Conservation (phyloP, 148 eudicot species). For the Vaccinium corymbosum region DNA sequence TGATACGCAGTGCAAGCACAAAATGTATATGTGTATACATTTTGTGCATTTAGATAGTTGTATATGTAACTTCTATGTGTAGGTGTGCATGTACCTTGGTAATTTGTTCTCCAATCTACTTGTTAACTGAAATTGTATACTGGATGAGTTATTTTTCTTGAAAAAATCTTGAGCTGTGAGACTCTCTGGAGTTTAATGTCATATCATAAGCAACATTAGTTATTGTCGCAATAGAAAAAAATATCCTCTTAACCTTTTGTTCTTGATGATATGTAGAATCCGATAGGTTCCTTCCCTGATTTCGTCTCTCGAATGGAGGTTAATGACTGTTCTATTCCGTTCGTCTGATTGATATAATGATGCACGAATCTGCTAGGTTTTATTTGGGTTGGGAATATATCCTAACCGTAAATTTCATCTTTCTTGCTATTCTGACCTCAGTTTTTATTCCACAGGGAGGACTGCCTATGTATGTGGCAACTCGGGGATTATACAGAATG, state of each 20-base stretch:
- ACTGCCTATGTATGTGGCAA: constrained; percentile 93
- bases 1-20: neutral
- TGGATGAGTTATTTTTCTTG: neutral
- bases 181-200: neutral
- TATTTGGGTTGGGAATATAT: neutral
- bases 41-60: neutral
- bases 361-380: neutral
- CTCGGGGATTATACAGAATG: constrained; percentile 83
- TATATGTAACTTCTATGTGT: neutral
- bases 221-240: neutral
- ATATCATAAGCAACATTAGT: neutral
- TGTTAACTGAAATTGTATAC: neutral
- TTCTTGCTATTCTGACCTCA: neutral
- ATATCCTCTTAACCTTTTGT: neutral
- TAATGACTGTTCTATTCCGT: neutral
- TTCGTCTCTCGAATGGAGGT: neutral
- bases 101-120: neutral
- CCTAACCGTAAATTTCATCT: neutral
- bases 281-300: neutral
- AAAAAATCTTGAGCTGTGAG: neutral
- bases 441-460: constrained; percentile 57
- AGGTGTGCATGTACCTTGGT: neutral
- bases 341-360: neutral
- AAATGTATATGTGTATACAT: neutral
- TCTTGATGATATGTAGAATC: neutral